Evolutionary conservation across 495 filamentous ascomycete genomes (phyloP), one percentile per base, ranked within the genome.

Genomic region (Schizothecium vesticola): DNA sequence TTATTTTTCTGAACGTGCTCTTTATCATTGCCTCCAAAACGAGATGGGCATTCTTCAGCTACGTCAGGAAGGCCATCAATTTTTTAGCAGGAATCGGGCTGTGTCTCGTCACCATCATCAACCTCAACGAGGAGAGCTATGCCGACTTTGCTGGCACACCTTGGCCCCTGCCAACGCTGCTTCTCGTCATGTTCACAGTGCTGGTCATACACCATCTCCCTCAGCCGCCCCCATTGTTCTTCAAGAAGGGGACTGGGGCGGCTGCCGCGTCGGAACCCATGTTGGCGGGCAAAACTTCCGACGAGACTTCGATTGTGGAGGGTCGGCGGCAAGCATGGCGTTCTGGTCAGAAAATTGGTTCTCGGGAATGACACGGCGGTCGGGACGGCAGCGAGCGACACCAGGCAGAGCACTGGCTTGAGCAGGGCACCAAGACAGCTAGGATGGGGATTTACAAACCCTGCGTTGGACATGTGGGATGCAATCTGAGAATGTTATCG

Each of bases 1-100:
- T 86, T 5, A 75, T 83, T 22, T 58, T 83, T 6, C 74, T 81
- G 43, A 79, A 75, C 43, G 58, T 79, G 16, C 78, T 84, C 55
- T 74, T 75, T 61, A 65, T 81, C 64, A 67, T 83, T 57, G 76
- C 74, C 0, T 73, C 75, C 26, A 69, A 72, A 22, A 59, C 56
- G 29, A 69, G 72, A 59, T 79, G 77, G 77, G 71, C 71, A 3
- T 69, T 72, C 3, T 78, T 76, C 71, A 75, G 76, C 66, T 80
- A 74, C 61, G 63, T 76, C 59, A 78, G 80, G 7, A 77, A 78
- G 19, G 69, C 67, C 63, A 43, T 81, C 61, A 79, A 75, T 72
- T 78, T 77, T 56, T 65, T 74, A 22, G 64, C 76, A 26, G 80
- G 73, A 19, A 66, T 75, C n/a, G 69, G 71, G 4, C 64, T 79